Evolutionary conservation across 2,329 filamentous ascomycete genomes (phyloP).

Genomic region (Boeremia exigua): DNA sequence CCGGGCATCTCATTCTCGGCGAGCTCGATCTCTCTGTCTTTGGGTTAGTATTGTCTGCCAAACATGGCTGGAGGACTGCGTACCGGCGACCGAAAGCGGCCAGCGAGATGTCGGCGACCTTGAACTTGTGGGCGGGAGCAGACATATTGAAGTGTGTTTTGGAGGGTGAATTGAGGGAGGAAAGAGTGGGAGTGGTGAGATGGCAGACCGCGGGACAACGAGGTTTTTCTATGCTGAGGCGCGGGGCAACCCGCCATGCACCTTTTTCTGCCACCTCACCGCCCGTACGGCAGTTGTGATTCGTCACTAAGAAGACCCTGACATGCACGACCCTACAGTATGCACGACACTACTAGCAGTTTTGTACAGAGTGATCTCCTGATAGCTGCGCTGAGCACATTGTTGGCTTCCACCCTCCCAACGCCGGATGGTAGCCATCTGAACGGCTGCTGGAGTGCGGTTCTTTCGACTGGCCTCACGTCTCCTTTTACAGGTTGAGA

Average conservation of each 20-base stretch:
- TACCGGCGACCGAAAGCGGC: conserved; percentile 94
- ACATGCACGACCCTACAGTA: conserved; percentile 8
- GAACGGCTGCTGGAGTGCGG: neutral
- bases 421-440: neutral
- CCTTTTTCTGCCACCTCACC: conserved; percentile 9
- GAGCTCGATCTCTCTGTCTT: conserved; percentile 80
- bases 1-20: conserved; percentile 93
- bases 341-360: conserved; percentile 10
- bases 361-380: conserved; percentile 4
- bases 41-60: neutral
- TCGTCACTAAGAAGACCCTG: conserved; percentile 12
- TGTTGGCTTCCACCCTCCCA: neutral
- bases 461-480: neutral
- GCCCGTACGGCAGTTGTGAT: conserved; percentile 17
- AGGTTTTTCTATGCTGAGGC: conserved; percentile 18
- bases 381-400: conserved; percentile 8
- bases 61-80: neutral
- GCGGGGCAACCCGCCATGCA: conserved; percentile 2
- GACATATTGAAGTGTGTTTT: conserved; percentile 55
- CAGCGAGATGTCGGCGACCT: conserved; percentile 96
- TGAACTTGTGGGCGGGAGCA: conserved; percentile 91
- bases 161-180: conserved; percentile 15
- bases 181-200: conserved; percentile 21
- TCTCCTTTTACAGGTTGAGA: neutral
- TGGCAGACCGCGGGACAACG: conserved; percentile 20